phyloP scores from a whole-genome alignment of 257 asterid genomes.

The Haberlea rhodopensis region DNA sequence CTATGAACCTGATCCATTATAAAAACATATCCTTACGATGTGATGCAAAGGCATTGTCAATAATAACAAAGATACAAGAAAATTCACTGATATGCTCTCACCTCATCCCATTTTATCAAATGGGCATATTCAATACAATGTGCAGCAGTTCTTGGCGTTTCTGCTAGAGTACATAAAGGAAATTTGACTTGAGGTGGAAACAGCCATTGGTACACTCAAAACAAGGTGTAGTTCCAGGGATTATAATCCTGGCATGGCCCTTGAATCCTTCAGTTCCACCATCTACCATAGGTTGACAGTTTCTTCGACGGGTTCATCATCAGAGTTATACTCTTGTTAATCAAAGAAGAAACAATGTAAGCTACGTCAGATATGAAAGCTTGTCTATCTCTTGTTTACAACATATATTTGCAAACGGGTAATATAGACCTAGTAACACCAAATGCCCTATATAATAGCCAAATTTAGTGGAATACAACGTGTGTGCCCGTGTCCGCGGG shows the following conservation, averaged over 20 bases:
- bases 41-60: slow-evolving; percentile 18
- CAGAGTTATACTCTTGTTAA: no score
- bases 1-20: slow-evolving; percentile 57
- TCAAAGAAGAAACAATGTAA: no score
- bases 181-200: slow-evolving; percentile 98
- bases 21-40: slow-evolving; percentile 22
- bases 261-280: no score
- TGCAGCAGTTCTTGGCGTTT: slow-evolving; percentile 95
- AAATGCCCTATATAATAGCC: slow-evolving; percentile 1
- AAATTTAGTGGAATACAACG: neutral
- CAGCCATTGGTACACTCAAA: slow-evolving; percentile 95
- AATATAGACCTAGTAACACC: neutral
- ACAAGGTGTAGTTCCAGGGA: slow-evolving; percentile 92
- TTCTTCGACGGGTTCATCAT: no score
- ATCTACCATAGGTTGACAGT: no score
- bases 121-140: slow-evolving; percentile 98
- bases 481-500: neutral
- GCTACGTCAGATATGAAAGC: slow-evolving; percentile 19
- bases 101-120: slow-evolving; percentile 94
- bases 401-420: slow-evolving; percentile 3
- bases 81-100: slow-evolving; percentile 24
- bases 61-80: slow-evolving; percentile 1
- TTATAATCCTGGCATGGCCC: no score
- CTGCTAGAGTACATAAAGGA: no score
- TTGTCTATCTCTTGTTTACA: neutral